Conservation (phyloP, 345 rosid species). For the Hibiscus syriacus region DNA sequence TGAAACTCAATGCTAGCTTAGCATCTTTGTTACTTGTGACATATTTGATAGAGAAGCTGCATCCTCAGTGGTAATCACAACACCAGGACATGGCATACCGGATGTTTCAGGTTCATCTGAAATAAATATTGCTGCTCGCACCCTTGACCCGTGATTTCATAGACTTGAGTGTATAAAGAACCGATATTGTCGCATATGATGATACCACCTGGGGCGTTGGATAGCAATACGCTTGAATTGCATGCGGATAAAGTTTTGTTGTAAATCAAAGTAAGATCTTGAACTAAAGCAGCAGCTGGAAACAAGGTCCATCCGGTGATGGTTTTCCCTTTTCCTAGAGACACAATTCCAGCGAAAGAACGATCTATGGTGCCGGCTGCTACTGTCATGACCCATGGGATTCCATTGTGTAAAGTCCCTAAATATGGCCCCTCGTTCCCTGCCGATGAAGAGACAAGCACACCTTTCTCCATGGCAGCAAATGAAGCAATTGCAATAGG, state of each 20-base stretch:
- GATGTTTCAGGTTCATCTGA: not conserved
- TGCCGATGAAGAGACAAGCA: constrained; percentile 21
- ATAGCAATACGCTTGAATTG: constrained; percentile 3
- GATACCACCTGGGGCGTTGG: not conserved
- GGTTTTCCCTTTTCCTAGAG: constrained; percentile 12
- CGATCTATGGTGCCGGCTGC: constrained; percentile 18
- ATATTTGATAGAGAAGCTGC: constrained; percentile 14
- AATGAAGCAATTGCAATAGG: constrained; percentile 30
- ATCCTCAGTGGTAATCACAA: constrained; percentile 6
- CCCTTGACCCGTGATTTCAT: not conserved
- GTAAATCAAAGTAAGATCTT: constrained; percentile 9
- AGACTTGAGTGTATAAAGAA: not conserved
- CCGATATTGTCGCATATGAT: constrained; percentile 6
- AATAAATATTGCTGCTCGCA: constrained; percentile 9
- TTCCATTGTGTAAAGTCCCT: constrained; percentile 21
- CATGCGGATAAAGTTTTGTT: constrained; percentile 7
- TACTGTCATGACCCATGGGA: constrained; percentile 18
- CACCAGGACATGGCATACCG: not conserved
- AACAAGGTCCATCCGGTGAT: constrained; percentile 8
- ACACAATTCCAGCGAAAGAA: not conserved
- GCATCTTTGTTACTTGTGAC: constrained; percentile 12
- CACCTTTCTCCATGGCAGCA: constrained; percentile 25
- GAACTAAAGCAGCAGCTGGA: not conserved
- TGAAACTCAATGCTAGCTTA: constrained; percentile 31
- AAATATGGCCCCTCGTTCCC: constrained; percentile 8